Evolutionary conservation across 1,284 basidiomycete species (phyloP), one percentile per base, ranked within the genome.

Genomic region (Cryptococcus hybrid): DNA sequence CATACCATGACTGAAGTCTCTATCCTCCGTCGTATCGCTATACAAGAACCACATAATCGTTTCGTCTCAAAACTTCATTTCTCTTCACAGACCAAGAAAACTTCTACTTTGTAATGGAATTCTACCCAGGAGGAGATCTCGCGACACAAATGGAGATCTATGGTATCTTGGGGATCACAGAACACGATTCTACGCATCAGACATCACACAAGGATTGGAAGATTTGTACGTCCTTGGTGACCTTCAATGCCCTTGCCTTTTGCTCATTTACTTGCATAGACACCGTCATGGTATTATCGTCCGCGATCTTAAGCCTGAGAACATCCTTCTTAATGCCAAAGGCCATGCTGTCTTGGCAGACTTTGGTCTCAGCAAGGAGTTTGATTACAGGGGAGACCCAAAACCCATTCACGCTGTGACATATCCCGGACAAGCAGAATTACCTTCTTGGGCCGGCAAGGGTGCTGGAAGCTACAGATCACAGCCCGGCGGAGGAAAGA

Each of bases 321-420:
- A 57, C 77, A 91, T 97, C 62, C 84, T 98, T 55, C 92, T 98
- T 65, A 90, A 89, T 57, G 85, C 84, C 3, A 89, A 93, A 68
- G 95, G 95, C 0, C 95, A 98, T 74, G 92, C 95, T 61, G 91
- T 97, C 18, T 82, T 98, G 40, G 96, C 93, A 13, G 94, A 97
- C 80, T 98, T 98, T 74, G 94, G 94, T 38, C 82, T 76, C 11
- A 70, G 71, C 5, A 73, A 70, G 58, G 65, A 68, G 52, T 76
- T 75, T 55, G 61, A 59, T 2, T 75, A 72, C 51, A 56, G 74
- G 13, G 74, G 74, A 11, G 67, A 74, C 7, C 74, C 74, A 3
- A 55, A 64, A 30, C 69, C 72, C 0, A 51, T 76, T 8, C 59
- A 62, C 38, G 66, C 70, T 0, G 59, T 63, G 12, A 51, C 54